Percentiles rank a stretch among this genome's conserved stretches.
Evolutionary conservation across 345 rosid species (phyloP).

Genomic region (Turnera subulata): DNA sequence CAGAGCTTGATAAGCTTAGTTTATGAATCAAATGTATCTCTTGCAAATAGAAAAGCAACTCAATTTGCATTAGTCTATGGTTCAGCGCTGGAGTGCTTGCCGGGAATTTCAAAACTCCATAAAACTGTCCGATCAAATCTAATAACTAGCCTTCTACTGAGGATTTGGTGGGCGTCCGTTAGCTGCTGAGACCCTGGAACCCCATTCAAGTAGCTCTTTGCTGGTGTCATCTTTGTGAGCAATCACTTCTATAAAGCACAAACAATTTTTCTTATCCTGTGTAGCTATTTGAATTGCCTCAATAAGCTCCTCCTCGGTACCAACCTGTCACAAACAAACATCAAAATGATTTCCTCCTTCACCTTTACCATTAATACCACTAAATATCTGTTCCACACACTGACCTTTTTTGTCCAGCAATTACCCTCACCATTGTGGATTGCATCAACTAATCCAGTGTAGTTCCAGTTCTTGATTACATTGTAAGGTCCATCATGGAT

Average conservation of each 20-base stretch:
- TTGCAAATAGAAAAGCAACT: too few species aligned
- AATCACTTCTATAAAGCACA: slow-evolving; percentile 6
- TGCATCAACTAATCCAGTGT: slow-evolving; percentile 32
- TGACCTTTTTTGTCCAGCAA: slow-evolving; percentile 32
- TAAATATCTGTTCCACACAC: not conserved
- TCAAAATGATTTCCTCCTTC: too few species aligned
- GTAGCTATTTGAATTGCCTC: slow-evolving; percentile 6
- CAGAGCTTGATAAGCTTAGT: too few species aligned
- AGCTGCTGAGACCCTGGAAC: not conserved
- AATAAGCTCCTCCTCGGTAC: slow-evolving; percentile 9
- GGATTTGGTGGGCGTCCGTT: slow-evolving; percentile 2
- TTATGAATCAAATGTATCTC: too few species aligned
- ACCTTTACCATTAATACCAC: too few species aligned
- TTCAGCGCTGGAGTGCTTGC: too few species aligned
- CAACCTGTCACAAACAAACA: not conserved
- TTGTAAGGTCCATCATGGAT: slow-evolving; percentile 38
- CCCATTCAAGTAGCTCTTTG: slow-evolving; percentile 7
- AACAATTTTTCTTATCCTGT: not conserved
- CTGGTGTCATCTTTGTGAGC: slow-evolving; percentile 11
- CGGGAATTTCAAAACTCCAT: too few species aligned
- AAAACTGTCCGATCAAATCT: too few species aligned
- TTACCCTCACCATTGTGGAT: slow-evolving; percentile 34
- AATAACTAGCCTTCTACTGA: not conserved
- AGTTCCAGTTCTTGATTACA: slow-evolving; percentile 36
- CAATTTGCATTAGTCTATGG: too few species aligned